phyloP scores from a whole-genome alignment of 768 basidiomycete genomes.

The Ramaria sp. region DNA sequence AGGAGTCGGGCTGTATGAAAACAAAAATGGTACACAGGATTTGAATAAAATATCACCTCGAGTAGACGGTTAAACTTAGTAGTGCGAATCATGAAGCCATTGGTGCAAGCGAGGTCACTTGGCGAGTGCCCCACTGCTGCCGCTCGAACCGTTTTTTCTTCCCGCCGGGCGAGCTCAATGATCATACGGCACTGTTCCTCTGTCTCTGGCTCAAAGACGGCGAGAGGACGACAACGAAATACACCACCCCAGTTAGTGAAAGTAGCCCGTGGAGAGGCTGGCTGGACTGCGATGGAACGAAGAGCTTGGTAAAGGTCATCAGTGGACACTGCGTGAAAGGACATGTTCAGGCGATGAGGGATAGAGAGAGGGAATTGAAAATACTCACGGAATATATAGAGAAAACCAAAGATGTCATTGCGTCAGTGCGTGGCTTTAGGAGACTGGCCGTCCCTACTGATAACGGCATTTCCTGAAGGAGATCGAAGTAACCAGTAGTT shows the following conservation, averaged over 20 bases:
- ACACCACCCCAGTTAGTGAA: slow-evolving; percentile 88
- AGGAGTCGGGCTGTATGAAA: slow-evolving; percentile 6
- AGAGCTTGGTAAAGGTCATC: slow-evolving; percentile 42
- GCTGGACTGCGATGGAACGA: slow-evolving; percentile 41
- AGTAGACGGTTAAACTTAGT: slow-evolving; percentile 60
- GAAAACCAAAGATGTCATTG: too few relatives aligned
- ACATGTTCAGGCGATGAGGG: slow-evolving; percentile 16
- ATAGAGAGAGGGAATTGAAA: slow-evolving; percentile 21
- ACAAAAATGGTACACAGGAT: slow-evolving; percentile 9
- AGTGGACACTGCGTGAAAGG: slow-evolving; percentile 18
- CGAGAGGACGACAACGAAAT: slow-evolving; percentile 55
- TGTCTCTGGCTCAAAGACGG: slow-evolving; percentile 66
- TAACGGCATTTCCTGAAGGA: too few relatives aligned
- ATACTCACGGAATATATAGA: slow-evolving; percentile 18
- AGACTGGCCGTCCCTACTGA: too few relatives aligned
- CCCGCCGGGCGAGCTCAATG: slow-evolving; percentile 69
- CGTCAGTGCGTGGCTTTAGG: too few relatives aligned
- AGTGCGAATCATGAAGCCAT: slow-evolving; percentile 75
- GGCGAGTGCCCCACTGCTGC: slow-evolving; percentile 91
- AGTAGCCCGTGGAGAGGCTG: slow-evolving; percentile 24
- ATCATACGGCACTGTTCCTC: slow-evolving; percentile 61
- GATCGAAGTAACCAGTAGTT: too few relatives aligned
- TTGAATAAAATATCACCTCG: slow-evolving; percentile 47
- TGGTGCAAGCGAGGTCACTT: slow-evolving; percentile 86
- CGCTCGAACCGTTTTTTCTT: slow-evolving; percentile 62